Evolutionary conservation across 225 moss, liverwort and hornwort genomes (phyloP).

Genomic region (Pseudoscleropodium purum): DNA sequence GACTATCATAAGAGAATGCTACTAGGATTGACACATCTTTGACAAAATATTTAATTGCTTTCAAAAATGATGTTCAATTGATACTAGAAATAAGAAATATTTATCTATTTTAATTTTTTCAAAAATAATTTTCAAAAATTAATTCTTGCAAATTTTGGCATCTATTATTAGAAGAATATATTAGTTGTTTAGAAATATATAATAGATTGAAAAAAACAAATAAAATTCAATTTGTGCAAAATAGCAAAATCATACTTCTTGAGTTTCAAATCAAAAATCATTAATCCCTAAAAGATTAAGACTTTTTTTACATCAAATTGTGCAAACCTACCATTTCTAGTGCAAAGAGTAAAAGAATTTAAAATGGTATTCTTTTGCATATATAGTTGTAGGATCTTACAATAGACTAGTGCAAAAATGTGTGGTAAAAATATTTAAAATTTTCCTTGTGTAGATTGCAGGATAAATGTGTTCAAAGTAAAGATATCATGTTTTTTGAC

Average conservation of each 20-base stretch:
- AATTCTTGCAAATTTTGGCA: too few relatives aligned
- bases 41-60: not conserved
- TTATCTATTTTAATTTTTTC: too few relatives aligned
- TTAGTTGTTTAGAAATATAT: not conserved
- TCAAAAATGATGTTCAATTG: not conserved
- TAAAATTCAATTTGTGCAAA: too few relatives aligned
- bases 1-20: not conserved
- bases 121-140: too few relatives aligned
- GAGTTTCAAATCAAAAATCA: not conserved
- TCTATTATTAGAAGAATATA: not conserved
- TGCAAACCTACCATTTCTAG: not conserved
- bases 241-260: not conserved
- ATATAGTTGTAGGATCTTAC: not conserved
- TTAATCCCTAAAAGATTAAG: rapidly evolving
- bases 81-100: not conserved
- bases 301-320: rapidly evolving
- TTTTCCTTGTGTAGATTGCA: rapidly evolving
- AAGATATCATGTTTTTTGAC: too few relatives aligned
- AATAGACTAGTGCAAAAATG: not conserved
- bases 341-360: rapidly evolving
- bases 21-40: not conserved
- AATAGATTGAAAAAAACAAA: not conserved
- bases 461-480: rapidly evolving
- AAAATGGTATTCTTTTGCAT: too few relatives aligned
- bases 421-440: not conserved